These are phyloP conservation scores for Lagenaria siceraria DNA, from an alignment of 306 rosid genomes.

Conservation along the genomic window DNA sequence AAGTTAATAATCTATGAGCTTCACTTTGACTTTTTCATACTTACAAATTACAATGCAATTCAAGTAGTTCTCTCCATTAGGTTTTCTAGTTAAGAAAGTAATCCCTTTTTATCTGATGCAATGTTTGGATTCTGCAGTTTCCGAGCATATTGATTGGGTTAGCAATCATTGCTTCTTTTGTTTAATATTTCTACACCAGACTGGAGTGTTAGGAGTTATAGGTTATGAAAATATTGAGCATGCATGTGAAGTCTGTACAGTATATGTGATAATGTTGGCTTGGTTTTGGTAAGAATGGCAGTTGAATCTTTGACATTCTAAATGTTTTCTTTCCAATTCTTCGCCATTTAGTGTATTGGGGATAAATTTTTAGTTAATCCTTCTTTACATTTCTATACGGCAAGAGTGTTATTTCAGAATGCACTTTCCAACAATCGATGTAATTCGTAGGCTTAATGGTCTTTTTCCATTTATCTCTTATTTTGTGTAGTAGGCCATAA, in stretches of 20 bases:
- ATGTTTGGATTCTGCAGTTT: too few relatives aligned
- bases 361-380: neutral
- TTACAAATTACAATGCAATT: too few relatives aligned
- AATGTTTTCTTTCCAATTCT: neutral
- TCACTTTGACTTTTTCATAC: too few relatives aligned
- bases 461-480: neutral
- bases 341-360: neutral
- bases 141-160: too few relatives aligned
- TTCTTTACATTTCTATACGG: neutral
- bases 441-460: neutral
- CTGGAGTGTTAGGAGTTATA: neutral
- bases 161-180: neutral
- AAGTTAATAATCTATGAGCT: too few relatives aligned
- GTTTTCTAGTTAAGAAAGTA: too few relatives aligned
- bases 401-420: neutral
- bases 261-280: neutral
- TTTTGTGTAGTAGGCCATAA: neutral
- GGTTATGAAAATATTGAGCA: neutral
- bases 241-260: neutral
- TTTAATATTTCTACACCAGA: too few relatives aligned
- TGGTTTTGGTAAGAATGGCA: neutral
- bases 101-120: too few relatives aligned
- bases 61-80: too few relatives aligned
- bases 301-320: neutral
- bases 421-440: neutral